phyloP scores from a whole-genome alignment of 208 protist species.

The Trypanosoma rangeli region DNA sequence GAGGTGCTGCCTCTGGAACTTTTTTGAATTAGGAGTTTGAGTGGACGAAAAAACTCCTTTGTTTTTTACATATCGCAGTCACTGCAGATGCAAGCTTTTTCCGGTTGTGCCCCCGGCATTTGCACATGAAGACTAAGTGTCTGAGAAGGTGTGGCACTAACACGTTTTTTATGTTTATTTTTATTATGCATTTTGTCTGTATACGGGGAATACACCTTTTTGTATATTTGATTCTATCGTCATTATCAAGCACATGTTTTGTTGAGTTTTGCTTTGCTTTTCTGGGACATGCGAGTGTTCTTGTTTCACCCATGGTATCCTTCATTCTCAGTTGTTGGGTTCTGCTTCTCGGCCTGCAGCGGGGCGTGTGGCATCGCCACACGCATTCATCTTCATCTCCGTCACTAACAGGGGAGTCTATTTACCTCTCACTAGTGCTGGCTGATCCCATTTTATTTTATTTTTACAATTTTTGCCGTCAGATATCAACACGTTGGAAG shows the following conservation, averaged over 20 bases:
- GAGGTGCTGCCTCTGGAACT: slow-evolving; percentile 11
- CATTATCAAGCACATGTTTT: neutral
- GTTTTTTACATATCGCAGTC: neutral
- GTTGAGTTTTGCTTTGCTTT: neutral
- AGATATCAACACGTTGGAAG: neutral
- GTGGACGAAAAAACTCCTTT: neutral
- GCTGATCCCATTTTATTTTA: neutral
- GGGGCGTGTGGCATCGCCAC: neutral
- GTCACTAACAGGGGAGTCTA: neutral
- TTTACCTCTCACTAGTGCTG: slow-evolving; percentile 7
- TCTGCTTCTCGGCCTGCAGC: neutral
- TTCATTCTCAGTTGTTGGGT: neutral
- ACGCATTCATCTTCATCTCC: neutral
- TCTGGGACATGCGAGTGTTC: no score
- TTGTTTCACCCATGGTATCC: neutral
- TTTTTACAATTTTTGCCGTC: slow-evolving; percentile 1
- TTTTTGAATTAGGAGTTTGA: neutral
- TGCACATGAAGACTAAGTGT: neutral
- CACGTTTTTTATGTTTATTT: neutral
- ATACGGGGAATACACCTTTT: neutral
- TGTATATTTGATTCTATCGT: neutral
- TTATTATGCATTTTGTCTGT: neutral
- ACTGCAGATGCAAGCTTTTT: neutral
- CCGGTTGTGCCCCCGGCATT: neutral
- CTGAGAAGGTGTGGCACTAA: neutral